Evolutionary conservation across 1,139 yeast genomes (phyloP).

Genomic region (Eremothecium sinecaudum): DNA sequence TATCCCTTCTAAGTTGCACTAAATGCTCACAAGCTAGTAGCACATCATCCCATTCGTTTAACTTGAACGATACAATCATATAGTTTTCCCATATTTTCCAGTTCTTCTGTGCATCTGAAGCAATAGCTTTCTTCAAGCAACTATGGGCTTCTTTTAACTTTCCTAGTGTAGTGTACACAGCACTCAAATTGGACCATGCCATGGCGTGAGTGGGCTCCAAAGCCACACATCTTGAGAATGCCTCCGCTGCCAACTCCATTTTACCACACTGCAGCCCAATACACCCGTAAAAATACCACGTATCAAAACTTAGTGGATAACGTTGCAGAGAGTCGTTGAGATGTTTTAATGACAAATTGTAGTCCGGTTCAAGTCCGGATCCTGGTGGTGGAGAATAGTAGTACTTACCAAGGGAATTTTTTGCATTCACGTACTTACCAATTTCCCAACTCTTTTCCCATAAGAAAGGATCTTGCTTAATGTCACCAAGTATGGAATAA

Average conservation of each 20-base stretch:
- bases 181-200: slow-evolving; percentile 92
- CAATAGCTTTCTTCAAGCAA: slow-evolving; percentile 70
- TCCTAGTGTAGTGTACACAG: slow-evolving; percentile 57
- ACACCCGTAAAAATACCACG: slow-evolving; percentile 93
- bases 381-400: slow-evolving; percentile 56
- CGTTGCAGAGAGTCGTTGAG: slow-evolving; percentile 65
- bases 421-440: slow-evolving; percentile 77
- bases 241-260: slow-evolving; percentile 78
- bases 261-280: slow-evolving; percentile 69
- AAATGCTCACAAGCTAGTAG: slow-evolving; percentile 60
- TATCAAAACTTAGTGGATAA: slow-evolving; percentile 69
- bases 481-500: slow-evolving; percentile 76
- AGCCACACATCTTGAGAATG: slow-evolving; percentile 84
- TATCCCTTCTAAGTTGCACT: slow-evolving; percentile 44
- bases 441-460: slow-evolving; percentile 88
- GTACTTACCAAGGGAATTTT: slow-evolving; percentile 69
- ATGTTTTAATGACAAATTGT: slow-evolving; percentile 51
- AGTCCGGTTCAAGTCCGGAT: slow-evolving; percentile 45
- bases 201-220: slow-evolving; percentile 73
- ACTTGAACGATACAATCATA: slow-evolving; percentile 67
- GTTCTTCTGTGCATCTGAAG: slow-evolving; percentile 60
- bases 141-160: slow-evolving; percentile 70
- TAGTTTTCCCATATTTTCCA: slow-evolving; percentile 93
- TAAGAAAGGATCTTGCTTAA: slow-evolving; percentile 60
- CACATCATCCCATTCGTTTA: slow-evolving; percentile 83